Evolutionary conservation across 179 eudicot genomes (phyloP), one percentile per base, ranked within the genome.

Genomic region (Beta lomatogona): DNA sequence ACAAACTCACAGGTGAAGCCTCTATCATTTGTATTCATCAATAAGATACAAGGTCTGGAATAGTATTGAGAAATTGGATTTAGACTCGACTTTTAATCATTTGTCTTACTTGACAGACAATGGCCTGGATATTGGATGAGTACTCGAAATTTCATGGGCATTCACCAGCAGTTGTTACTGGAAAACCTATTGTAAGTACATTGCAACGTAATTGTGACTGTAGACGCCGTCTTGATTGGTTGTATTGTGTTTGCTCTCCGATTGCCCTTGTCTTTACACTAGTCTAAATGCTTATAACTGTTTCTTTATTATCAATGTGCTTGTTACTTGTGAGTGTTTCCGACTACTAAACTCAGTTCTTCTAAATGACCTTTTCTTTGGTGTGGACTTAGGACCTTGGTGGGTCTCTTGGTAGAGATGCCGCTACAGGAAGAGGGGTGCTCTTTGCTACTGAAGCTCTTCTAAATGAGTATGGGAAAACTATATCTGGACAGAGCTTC

Each of bases 341-440:
- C 41, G 41, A 60, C 19, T 25, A 19, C 68, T 59, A 10, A 16
- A 76, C 59, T 48, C 41, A 19, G 50, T 69, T 68, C 41, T 25
- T 21, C 1, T 36, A 1, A 28, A 9, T 66, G 63, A 73, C 52
- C 61, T 21, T 25, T 36, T 50, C 75, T 68, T 60, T 63, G 57
- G 53, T 79, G 66, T 75, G 77, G 12, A 71, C 11, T 82, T 87
- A 95, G 99, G 99, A 94, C 87, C 98, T 96, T 71, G 99, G 99
- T 80, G 99, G 99, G 84, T 96, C 99, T 65, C 93, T 96, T n/a
- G 99, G 99, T 77, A 88, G 99, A 86, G 99, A 96, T 85, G 97
- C 99, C n/a, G 98, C 99, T 44, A 96, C 99, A 4, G 99, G 99
- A 83, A 88, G 98, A 85, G 99, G 99, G 58, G 98, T 91, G 57